Base-by-base conservation (phyloP, 352 stramenopile species). In the Aphanomyces euteiches region DNA sequence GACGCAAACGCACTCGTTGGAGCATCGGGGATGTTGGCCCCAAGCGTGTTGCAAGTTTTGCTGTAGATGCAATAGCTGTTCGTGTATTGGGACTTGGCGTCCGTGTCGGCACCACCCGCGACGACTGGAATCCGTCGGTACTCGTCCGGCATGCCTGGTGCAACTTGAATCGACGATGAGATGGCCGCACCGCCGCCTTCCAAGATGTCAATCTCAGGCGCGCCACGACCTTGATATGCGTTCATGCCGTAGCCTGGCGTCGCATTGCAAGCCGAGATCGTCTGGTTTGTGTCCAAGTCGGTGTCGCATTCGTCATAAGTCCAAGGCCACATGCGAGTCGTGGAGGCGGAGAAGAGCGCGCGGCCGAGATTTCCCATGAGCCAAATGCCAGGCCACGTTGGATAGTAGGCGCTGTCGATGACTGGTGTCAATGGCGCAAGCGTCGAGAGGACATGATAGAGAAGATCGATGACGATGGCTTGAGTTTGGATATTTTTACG, bases 351-450 rank as follows among this genome's bases (percentile, higher is more conserved):
- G 73, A 98, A 99, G 0, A 97, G 95, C 7, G 95, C 92, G 56
- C 96, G 73, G 6, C 92, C 94, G n/a, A 98, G 79, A 77, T 98
- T 98, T 3, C 96, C 96, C 28, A 99, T 64, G 19, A 99, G 74
- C 96, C 96, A 99, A 76, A 98, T 90, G 15, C 93, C 96, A 3
- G 95, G 94, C 94, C 94, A 98, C 15, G 81, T 89, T n/a, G 81
- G 82, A 67, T 90, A 90, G 69, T 80, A 90, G 6, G n/a, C 73
- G 12, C 53, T 69, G 4, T 73, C 75, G 21, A 77, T 71, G 3
- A 86, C 80, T 13, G 77, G 76, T 2, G n/a, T 38, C 2, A 77
- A 72, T 12, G 28, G n/a, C 6, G 53, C 34, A 3, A 70, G 17
- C 15, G 43, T 28, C 28, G 28, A 28, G 28, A 28, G 28, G 28